phyloP scores from a whole-genome alignment of 371 early-diverging fungal species.

The Nosema bombycis region DNA sequence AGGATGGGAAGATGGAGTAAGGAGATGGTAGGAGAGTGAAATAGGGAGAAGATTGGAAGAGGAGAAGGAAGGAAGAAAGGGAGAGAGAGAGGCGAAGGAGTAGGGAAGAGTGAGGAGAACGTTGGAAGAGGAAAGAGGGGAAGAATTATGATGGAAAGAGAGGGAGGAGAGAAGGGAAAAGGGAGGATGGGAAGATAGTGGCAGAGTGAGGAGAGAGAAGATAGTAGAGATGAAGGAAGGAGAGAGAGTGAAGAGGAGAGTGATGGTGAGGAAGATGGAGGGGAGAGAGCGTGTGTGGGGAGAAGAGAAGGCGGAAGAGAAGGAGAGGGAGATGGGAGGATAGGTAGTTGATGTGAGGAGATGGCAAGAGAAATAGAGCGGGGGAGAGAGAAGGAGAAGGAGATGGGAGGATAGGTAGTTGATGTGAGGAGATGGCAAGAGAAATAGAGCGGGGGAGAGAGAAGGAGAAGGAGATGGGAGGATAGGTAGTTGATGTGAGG shows the following conservation, averaged over 20 bases:
- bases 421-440: background rate
- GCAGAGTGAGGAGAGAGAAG: slow-evolving; percentile 11
- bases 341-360: too few relatives aligned
- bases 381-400: slow-evolving; percentile 25
- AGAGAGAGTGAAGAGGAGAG: background rate
- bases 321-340: slow-evolving; percentile 39
- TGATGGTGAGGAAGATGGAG: slow-evolving; percentile 28
- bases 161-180: slow-evolving; percentile 5
- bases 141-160: slow-evolving; percentile 15
- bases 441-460: background rate
- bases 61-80: slow-evolving; percentile 1
- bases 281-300: slow-evolving; percentile 22
- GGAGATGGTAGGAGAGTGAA: slow-evolving; percentile 3
- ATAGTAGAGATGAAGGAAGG: slow-evolving; percentile 5
- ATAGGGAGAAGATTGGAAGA: too few relatives aligned
- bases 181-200: slow-evolving; percentile 2
- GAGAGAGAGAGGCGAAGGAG: slow-evolving; percentile 1
- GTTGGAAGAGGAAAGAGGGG: background rate
- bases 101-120: background rate
- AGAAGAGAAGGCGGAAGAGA: slow-evolving; percentile 20
- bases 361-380: too few relatives aligned
- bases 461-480: background rate
- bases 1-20: slow-evolving; percentile 3
- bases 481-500: background rate
- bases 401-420: slow-evolving; percentile 9